Percentiles rank a stretch among this genome's conserved stretches.
These are phyloP conservation scores for Colletotrichum phormii DNA, from an alignment of 2,329 filamentous ascomycete species.

Conservation along the genomic window DNA sequence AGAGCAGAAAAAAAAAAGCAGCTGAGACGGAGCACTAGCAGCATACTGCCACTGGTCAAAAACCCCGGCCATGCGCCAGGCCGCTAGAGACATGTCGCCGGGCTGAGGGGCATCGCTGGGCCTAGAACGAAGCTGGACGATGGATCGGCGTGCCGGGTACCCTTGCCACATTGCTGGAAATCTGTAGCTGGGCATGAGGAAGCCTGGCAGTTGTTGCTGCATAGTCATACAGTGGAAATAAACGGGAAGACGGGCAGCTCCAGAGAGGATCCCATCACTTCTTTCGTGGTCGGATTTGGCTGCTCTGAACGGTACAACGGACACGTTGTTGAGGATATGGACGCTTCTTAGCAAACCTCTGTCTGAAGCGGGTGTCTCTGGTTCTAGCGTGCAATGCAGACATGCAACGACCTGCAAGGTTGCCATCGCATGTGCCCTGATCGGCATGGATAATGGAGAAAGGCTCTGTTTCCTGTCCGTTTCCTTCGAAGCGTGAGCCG, in stretches of 20 bases:
- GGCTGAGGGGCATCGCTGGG: slow-evolving; percentile 14
- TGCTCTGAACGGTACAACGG: not conserved
- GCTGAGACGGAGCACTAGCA: not conserved
- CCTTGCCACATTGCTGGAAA: slow-evolving; percentile 10
- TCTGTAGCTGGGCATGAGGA: not conserved
- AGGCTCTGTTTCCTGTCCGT: not conserved
- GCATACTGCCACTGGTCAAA: slow-evolving; percentile 7
- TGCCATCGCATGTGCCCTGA: not conserved
- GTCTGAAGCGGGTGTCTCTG: not conserved
- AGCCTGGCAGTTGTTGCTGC: not conserved
- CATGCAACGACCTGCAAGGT: slow-evolving; percentile 8
- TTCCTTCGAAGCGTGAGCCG: slow-evolving; percentile 17
- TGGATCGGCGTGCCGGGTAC: slow-evolving; percentile 29
- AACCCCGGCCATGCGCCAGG: not conserved
- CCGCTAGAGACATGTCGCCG: slow-evolving; percentile 18
- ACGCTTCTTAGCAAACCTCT: not conserved
- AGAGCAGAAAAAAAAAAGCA: slow-evolving; percentile 8
- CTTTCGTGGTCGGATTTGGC: not conserved
- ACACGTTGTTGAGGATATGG: not conserved
- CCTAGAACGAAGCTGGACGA: slow-evolving; percentile 31
- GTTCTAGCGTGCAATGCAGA: not conserved
- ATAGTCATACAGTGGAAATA: not conserved
- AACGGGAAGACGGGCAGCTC: not conserved
- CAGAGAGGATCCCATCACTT: not conserved
- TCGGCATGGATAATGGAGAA: not conserved